Evolutionary conservation across 371 early-diverging fungal species (phyloP).

Genomic region (Apophysomyces ossiformis): DNA sequence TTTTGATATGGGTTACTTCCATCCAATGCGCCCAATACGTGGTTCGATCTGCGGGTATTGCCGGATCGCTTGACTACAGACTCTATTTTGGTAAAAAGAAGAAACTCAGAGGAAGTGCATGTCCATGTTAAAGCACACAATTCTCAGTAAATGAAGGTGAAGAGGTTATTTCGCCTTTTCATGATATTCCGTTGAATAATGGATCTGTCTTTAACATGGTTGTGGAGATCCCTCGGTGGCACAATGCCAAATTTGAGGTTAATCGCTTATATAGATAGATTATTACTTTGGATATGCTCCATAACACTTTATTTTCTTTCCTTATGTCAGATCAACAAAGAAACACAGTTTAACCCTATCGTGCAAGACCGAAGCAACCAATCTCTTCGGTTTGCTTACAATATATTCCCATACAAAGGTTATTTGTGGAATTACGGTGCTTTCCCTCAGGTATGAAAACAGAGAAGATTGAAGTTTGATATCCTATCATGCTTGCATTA

Average conservation of each 20-base stretch:
- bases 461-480: not conserved
- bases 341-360: constrained; percentile 86
- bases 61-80: constrained; percentile 82
- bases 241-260: constrained; percentile 93
- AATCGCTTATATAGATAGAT: not conserved
- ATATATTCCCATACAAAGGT: constrained; percentile 92
- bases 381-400: constrained; percentile 84
- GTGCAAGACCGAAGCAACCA: constrained; percentile 93
- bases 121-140: not conserved
- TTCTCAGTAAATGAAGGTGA: not conserved
- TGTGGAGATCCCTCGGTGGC: constrained; percentile 92
- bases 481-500: not conserved
- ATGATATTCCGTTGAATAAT: constrained; percentile 85
- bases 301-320: not conserved
- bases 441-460: constrained; percentile 59
- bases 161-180: constrained; percentile 80
- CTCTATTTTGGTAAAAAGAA: constrained; percentile 71
- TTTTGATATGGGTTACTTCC: not conserved
- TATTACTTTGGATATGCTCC: not conserved
- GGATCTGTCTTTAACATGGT: constrained; percentile 80
- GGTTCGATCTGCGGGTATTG: constrained; percentile 68
- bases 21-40: not conserved
- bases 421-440: constrained; percentile 97
- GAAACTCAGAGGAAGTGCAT: not conserved
- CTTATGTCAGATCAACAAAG: constrained; percentile 68